phyloP scores from a whole-genome alignment of 2,329 filamentous ascomycete genomes.

The Talaromyces amestolkiae region DNA sequence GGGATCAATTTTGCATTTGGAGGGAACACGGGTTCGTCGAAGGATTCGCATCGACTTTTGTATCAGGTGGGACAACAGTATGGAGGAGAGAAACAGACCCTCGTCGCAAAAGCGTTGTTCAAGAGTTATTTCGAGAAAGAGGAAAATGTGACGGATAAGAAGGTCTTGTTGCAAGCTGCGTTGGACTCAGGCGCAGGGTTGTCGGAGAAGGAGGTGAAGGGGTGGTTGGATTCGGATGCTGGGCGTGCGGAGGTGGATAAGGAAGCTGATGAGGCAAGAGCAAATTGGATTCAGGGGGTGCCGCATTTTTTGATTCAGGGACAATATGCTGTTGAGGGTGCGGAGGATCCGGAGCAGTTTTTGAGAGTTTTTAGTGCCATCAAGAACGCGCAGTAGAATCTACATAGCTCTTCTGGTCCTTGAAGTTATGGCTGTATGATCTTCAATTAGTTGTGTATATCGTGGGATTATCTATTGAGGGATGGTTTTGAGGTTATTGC shows the following conservation, averaged over 20 bases:
- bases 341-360: constrained; percentile 61
- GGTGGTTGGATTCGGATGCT: constrained; percentile 50
- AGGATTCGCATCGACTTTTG: constrained; percentile 74
- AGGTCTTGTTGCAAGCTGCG: constrained; percentile 53
- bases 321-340: constrained; percentile 65
- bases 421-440: too few species aligned
- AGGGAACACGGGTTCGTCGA: constrained; percentile 71
- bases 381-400: constrained; percentile 31
- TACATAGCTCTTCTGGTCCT: too few species aligned
- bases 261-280: constrained; percentile 54
- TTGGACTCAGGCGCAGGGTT: constrained; percentile 32
- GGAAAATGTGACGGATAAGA: constrained; percentile 55
- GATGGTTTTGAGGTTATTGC: too few species aligned
- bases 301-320: constrained; percentile 64
- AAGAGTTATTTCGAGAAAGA: constrained; percentile 64
- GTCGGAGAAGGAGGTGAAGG: constrained; percentile 11
- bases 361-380: constrained; percentile 55
- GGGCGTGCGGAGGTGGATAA: constrained; percentile 55
- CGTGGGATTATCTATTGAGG: too few species aligned
- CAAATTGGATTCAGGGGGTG: constrained; percentile 35
- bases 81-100: constrained; percentile 52
- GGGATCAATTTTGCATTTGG: constrained; percentile 72
- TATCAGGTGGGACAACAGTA: constrained; percentile 59
- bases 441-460: too few species aligned
- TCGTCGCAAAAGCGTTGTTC: constrained; percentile 63